Evolutionary conservation across 2,329 filamentous ascomycete genomes (phyloP).

Genomic region (Stenocarpella maydis): DNA sequence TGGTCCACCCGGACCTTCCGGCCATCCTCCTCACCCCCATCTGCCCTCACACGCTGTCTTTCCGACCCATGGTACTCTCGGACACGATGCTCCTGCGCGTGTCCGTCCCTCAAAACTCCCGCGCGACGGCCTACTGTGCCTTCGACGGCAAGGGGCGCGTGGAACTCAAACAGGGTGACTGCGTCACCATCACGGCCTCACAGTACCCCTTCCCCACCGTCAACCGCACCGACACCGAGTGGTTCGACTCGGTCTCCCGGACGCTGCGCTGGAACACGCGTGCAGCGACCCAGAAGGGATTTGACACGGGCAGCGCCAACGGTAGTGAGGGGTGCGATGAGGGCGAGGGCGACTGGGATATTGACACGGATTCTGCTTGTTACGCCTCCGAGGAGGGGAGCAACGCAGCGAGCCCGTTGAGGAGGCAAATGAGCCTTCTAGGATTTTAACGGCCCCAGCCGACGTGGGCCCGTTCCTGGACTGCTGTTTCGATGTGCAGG

Average conservation of each 20-base stretch:
- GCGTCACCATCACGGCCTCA: constrained; percentile 94
- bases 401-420: constrained; percentile 70
- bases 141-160: constrained; percentile 98
- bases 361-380: constrained; percentile 84
- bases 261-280: constrained; percentile 95
- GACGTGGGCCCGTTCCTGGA: background rate
- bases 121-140: constrained; percentile 93
- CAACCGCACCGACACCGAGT: constrained; percentile 86
- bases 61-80: constrained; percentile 96
- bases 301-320: constrained; percentile 61
- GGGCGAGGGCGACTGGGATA: constrained; percentile 81
- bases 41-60: constrained; percentile 95
- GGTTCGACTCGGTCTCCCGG: constrained; percentile 94
- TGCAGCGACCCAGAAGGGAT: constrained; percentile 90
- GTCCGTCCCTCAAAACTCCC: constrained; percentile 82
- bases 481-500: background rate
- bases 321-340: constrained; percentile 58
- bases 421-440: constrained; percentile 77
- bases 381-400: constrained; percentile 78
- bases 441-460: constrained; percentile 57
- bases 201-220: constrained; percentile 98
- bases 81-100: constrained; percentile 94
- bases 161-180: constrained; percentile 90
- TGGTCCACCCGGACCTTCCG: constrained; percentile 96
- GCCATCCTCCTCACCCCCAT: constrained; percentile 97